These are phyloP conservation scores for Phanerochaete carnosa DNA, from an alignment of 768 basidiomycete species.

Conservation along the genomic window DNA sequence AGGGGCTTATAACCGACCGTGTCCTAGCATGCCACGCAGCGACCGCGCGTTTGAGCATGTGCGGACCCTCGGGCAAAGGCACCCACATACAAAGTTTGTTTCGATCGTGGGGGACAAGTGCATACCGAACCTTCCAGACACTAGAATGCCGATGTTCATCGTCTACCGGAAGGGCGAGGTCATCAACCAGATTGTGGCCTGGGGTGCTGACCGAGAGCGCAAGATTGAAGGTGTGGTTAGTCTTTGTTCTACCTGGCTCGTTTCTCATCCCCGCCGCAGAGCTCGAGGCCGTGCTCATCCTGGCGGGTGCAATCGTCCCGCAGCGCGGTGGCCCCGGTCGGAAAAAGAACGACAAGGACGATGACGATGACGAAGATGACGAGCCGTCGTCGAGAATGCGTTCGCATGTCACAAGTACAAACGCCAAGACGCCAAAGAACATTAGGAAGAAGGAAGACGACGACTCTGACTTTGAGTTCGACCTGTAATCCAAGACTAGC, in stretches of 20 bases:
- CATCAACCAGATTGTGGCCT: conserved; percentile 76
- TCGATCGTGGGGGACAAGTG: conserved; percentile 94
- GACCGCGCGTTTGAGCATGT: conserved; percentile 74
- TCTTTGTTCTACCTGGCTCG: conserved; percentile 10
- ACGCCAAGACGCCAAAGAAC: conserved; percentile 50
- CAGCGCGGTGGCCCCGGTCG: conserved; percentile 41
- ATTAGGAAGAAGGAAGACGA: conserved; percentile 60
- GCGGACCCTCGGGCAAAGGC: conserved; percentile 66
- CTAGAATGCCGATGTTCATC: conserved; percentile 87
- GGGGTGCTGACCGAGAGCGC: conserved; percentile 79
- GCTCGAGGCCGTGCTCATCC: conserved; percentile 66
- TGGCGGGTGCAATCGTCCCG: conserved; percentile 62
- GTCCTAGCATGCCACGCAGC: conserved; percentile 71
- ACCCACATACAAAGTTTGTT: conserved; percentile 93
- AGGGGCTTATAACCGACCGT: background rate
- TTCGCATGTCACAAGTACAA: conserved; percentile 57
- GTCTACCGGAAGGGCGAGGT: conserved; percentile 93
- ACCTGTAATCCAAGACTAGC: conserved; percentile 29
- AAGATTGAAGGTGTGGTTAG: conserved; percentile 62
- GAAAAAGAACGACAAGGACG: conserved; percentile 28
- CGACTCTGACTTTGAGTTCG: conserved; percentile 80
- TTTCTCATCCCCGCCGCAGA: conserved; percentile 35
- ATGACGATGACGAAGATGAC: conserved; percentile 46
- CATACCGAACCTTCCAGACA: conserved; percentile 94
- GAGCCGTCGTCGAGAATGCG: conserved; percentile 53